Percentiles rank a stretch among this genome's conserved stretches.
These are phyloP conservation scores for Chlorella sorokiniana DNA, from an alignment of 139 green algal species.

Conservation along the genomic window DNA sequence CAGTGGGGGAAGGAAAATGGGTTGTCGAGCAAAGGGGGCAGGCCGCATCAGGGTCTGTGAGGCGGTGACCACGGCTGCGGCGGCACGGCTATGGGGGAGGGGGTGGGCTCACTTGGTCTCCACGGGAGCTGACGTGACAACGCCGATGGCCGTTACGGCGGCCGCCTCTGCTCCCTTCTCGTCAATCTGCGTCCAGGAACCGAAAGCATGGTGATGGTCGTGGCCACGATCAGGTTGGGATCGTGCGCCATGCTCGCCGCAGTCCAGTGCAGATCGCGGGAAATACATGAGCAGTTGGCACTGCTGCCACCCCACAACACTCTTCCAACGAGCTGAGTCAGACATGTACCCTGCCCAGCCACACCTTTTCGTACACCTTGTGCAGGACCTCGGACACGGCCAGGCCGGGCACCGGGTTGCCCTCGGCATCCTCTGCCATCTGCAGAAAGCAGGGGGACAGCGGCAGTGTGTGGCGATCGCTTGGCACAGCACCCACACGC, in stretches of 20 bases:
- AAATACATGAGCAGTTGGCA: too few relatives aligned
- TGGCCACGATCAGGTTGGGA: not conserved
- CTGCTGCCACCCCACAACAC: too few relatives aligned
- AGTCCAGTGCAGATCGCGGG: too few relatives aligned
- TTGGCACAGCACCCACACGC: too few relatives aligned
- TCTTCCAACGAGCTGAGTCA: too few relatives aligned
- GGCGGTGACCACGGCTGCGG: too few relatives aligned
- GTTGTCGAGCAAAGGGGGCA: too few relatives aligned
- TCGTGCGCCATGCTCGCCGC: too few relatives aligned
- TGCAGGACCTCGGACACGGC: conserved; percentile 42
- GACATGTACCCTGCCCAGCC: not conserved
- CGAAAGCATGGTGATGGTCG: not conserved
- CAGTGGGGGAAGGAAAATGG: too few relatives aligned
- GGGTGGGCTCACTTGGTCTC: not conserved
- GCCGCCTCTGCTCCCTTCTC: not conserved
- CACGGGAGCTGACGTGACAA: not conserved
- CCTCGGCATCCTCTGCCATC: not conserved
- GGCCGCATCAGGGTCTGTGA: too few relatives aligned
- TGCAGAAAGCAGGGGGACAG: not conserved
- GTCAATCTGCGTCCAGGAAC: not conserved
- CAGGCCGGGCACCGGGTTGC: conserved; percentile 5
- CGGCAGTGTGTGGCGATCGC: not conserved
- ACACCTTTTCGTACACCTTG: conserved; percentile 45
- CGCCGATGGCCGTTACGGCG: not conserved
- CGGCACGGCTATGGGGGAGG: not conserved